A percentile compares a stretch with the other conserved stretches of the same genome.
Evolutionary conservation across 2,329 filamentous ascomycete genomes (phyloP).

Genomic region (Ascochyta clinopodiicola): DNA sequence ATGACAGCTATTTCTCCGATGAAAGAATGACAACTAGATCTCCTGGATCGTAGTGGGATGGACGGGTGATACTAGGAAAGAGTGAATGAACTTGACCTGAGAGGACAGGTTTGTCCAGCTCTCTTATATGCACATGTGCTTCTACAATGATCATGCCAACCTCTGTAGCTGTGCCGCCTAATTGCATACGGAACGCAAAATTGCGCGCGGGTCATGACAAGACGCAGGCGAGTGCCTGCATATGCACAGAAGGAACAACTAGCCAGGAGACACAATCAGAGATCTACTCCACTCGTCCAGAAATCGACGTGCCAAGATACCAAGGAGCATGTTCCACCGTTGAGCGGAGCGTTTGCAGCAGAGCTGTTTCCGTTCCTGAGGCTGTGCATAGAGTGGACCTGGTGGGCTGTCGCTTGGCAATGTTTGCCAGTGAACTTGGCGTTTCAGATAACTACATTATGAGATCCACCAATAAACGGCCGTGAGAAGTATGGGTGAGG

Average conservation of each 20-base stretch:
- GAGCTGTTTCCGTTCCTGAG: neutral
- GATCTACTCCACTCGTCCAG: constrained; percentile 1
- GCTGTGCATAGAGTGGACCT: constrained; percentile 33
- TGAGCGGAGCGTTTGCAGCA: constrained; percentile 8
- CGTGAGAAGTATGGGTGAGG: neutral
- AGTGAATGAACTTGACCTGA: neutral
- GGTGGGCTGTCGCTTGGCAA: constrained; percentile 38
- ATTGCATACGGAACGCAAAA: neutral
- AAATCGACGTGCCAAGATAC: constrained; percentile 6
- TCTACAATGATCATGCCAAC: neutral
- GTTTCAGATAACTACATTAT: constrained; percentile 2
- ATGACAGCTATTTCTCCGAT: neutral
- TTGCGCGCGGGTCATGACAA: constrained; percentile 4
- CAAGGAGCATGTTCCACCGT: neutral
- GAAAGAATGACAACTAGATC: constrained; percentile 11
- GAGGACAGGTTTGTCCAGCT: neutral
- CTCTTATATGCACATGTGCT: neutral
- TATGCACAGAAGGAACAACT: constrained; percentile 1
- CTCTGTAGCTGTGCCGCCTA: neutral
- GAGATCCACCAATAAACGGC: constrained; percentile 1
- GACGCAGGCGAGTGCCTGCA: constrained; percentile 1
- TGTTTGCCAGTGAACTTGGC: constrained; percentile 7
- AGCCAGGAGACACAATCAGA: neutral
- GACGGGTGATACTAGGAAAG: neutral
- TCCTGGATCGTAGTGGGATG: constrained; percentile 3